phyloP scores from a whole-genome alignment of 768 basidiomycete genomes.

The Boletus sensibilis region DNA sequence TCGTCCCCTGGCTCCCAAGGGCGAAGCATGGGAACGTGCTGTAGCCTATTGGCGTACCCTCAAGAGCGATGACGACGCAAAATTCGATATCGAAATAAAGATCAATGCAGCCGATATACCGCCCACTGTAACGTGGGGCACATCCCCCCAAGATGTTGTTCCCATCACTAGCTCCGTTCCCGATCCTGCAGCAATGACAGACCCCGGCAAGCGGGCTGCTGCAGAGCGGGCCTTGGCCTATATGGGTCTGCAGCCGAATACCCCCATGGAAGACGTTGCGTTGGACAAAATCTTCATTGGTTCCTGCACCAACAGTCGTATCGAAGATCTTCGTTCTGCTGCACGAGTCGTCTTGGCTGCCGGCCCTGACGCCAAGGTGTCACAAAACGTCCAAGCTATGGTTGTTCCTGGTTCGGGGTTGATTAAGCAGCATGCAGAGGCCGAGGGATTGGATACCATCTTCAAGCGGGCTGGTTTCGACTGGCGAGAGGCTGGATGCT shows the following conservation, averaged over 20 bases:
- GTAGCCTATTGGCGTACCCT: slow-evolving; percentile 85
- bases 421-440: slow-evolving; percentile 88
- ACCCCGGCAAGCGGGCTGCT: slow-evolving; percentile 63
- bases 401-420: slow-evolving; percentile 89
- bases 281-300: slow-evolving; percentile 93
- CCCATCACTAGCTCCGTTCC: slow-evolving; percentile 82
- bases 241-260: slow-evolving; percentile 82
- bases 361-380: slow-evolving; percentile 70
- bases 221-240: slow-evolving; percentile 77
- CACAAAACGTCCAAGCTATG: slow-evolving; percentile 79
- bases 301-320: slow-evolving; percentile 92
- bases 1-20: slow-evolving; percentile 79
- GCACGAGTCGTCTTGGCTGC: slow-evolving; percentile 74
- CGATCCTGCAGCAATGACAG: slow-evolving; percentile 64
- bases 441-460: slow-evolving; percentile 80
- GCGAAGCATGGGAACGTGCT: slow-evolving; percentile 82
- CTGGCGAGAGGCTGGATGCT: slow-evolving; percentile 94
- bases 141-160: slow-evolving; percentile 85
- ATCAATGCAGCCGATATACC: slow-evolving; percentile 83
- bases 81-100: slow-evolving; percentile 79
- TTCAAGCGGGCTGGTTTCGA: slow-evolving; percentile 93
- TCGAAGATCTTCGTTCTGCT: slow-evolving; percentile 82
- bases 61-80: slow-evolving; percentile 76
- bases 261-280: slow-evolving; percentile 72
- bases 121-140: slow-evolving; percentile 92